Evolutionary conservation across 2,329 filamentous ascomycete species (phyloP).

Genomic region (Bipolaris bicolor): DNA sequence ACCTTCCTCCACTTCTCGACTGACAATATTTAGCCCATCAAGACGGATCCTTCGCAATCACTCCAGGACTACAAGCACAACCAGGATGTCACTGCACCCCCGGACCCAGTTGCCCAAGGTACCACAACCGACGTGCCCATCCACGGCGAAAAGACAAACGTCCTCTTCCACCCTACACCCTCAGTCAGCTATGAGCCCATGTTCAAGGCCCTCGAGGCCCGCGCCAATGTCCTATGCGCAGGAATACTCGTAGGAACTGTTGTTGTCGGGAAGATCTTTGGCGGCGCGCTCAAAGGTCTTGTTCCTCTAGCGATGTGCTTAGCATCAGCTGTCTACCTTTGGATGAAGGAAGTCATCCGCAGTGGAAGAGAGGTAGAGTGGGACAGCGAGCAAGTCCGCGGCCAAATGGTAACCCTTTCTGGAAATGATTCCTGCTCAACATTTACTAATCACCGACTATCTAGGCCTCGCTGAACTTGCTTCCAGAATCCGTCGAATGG

Average conservation of each 20-base stretch:
- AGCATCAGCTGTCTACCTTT: slow-evolving; percentile 80
- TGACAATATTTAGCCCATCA: slow-evolving; percentile 58
- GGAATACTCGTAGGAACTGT: slow-evolving; percentile 76
- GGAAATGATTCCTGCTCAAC: neutral
- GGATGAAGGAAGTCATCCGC: slow-evolving; percentile 84
- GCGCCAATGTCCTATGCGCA: slow-evolving; percentile 72
- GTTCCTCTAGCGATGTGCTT: slow-evolving; percentile 75
- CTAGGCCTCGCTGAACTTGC: slow-evolving; percentile 79
- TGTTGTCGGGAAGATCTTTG: slow-evolving; percentile 78
- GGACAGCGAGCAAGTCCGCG: slow-evolving; percentile 83
- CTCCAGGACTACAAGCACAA: slow-evolving; percentile 80
- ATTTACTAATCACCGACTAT: slow-evolving; percentile 5
- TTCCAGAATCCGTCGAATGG: slow-evolving; percentile 92
- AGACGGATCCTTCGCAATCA: slow-evolving; percentile 73
- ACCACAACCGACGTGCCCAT: slow-evolving; percentile 94
- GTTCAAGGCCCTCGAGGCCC: slow-evolving; percentile 76
- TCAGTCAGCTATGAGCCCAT: slow-evolving; percentile 89
- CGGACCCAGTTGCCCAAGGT: slow-evolving; percentile 80
- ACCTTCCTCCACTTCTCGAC: neutral
- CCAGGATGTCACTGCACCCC: slow-evolving; percentile 89
- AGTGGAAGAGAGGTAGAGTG: slow-evolving; percentile 86
- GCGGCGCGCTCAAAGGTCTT: slow-evolving; percentile 76
- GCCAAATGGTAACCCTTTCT: slow-evolving; percentile 66
- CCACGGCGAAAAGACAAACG: slow-evolving; percentile 93
- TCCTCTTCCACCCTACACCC: slow-evolving; percentile 93